A percentile compares a stretch with the other conserved stretches of the same genome.
phyloP scores from a whole-genome alignment of 1,284 basidiomycete genomes.

The Malassezia dermatis region DNA sequence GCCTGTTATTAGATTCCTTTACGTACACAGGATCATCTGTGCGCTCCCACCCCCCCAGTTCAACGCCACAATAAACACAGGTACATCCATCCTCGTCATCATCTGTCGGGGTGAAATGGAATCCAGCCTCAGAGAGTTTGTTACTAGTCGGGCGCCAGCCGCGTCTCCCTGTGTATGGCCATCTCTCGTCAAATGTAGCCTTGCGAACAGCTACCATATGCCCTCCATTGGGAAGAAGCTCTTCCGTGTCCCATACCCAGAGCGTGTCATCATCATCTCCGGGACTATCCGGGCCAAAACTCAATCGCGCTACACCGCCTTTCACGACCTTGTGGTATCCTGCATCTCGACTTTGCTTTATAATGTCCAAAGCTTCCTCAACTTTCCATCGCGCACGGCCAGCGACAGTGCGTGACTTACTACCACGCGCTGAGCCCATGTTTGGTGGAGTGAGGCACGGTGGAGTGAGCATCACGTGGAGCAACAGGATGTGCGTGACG shows the following conservation, averaged over 20 bases:
- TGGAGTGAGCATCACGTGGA: background rate
- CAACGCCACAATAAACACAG: slow-evolving; percentile 43
- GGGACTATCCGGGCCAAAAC: slow-evolving; percentile 6
- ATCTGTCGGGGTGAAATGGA: slow-evolving; percentile 36
- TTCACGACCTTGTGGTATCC: background rate
- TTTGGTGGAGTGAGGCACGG: background rate
- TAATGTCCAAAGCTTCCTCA: background rate
- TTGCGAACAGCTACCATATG: slow-evolving; percentile 34
- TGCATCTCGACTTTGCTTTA: slow-evolving; percentile 3
- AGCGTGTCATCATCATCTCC: slow-evolving; percentile 16
- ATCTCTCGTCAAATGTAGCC: slow-evolving; percentile 37
- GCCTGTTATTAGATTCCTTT: background rate
- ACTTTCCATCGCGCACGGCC: slow-evolving; percentile 13
- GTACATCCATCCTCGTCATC: slow-evolving; percentile 39
- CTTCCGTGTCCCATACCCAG: slow-evolving; percentile 21
- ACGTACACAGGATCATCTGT: slow-evolving; percentile 40
- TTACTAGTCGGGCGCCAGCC: slow-evolving; percentile 47
- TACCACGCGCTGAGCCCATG: background rate
- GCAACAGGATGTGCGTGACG: background rate
- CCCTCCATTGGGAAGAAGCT: slow-evolving; percentile 34
- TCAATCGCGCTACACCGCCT: slow-evolving; percentile 9
- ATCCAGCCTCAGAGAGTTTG: slow-evolving; percentile 46
- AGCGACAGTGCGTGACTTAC: background rate
- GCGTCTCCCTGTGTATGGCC: slow-evolving; percentile 44
- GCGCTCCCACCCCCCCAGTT: slow-evolving; percentile 46